phyloP scores from a whole-genome alignment of 2,329 filamentous ascomycete species.

The Botrytis pseudocinerea region DNA sequence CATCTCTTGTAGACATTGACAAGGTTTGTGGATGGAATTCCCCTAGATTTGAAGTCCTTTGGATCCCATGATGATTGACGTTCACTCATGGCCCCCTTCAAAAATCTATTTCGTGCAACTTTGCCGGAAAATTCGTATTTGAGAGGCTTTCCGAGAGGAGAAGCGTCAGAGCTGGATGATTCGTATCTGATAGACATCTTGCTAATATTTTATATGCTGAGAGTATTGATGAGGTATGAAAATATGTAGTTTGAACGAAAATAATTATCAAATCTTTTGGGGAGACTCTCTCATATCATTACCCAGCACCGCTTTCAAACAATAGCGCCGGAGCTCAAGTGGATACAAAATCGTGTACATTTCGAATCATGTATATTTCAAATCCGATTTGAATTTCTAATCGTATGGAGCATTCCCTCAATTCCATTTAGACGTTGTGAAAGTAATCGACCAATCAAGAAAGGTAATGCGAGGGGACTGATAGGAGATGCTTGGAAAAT shows the following conservation, averaged over 20 bases:
- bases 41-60: constrained; percentile 51
- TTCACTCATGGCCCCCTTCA: constrained; percentile 70
- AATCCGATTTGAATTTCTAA: not conserved
- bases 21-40: constrained; percentile 53
- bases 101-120: constrained; percentile 63
- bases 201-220: constrained; percentile 4
- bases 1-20: constrained; percentile 61
- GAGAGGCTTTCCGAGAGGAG: constrained; percentile 49
- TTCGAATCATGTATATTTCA: not conserved
- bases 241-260: not conserved
- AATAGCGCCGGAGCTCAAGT: not conserved
- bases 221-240: not conserved
- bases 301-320: not conserved
- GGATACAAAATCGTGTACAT: not conserved
- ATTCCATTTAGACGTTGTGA: not conserved
- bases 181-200: constrained; percentile 34
- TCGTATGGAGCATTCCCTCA: not conserved
- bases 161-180: constrained; percentile 34
- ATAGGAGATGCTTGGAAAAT: not conserved
- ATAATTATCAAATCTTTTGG: too few relatives aligned
- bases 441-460: not conserved
- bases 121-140: constrained; percentile 53
- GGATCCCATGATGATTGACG: constrained; percentile 61
- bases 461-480: not conserved
- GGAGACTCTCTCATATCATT: not conserved